phyloP scores from a whole-genome alignment of 495 filamentous ascomycete species.

The Copromyces sp. region DNA sequence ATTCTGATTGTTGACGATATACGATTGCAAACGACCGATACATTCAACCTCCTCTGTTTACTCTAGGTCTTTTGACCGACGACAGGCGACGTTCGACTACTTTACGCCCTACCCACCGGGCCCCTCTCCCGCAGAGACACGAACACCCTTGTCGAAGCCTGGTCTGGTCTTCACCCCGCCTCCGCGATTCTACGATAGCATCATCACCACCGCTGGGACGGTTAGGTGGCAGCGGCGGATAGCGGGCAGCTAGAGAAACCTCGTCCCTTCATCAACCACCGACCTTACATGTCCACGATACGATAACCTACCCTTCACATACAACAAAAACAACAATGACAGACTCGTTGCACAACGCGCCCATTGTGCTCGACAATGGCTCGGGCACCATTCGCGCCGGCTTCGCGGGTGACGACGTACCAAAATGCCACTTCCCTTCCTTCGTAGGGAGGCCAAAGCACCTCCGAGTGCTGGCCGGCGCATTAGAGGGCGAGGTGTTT shows the following conservation, averaged over 20 bases:
- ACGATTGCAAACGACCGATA: background rate
- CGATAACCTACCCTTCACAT: background rate
- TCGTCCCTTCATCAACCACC: background rate
- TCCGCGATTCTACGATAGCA: background rate
- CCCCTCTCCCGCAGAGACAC: background rate
- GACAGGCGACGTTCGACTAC: background rate
- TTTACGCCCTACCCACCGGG: background rate
- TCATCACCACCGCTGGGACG: background rate
- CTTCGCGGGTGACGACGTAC: slow-evolving; percentile 90
- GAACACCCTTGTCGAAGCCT: background rate
- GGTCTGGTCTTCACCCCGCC: background rate
- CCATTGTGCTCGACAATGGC: slow-evolving; percentile 98
- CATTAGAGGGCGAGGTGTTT: slow-evolving; percentile 93
- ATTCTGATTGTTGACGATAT: background rate
- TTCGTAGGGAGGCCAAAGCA: slow-evolving; percentile 97
- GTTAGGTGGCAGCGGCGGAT: background rate
- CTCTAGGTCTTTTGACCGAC: background rate
- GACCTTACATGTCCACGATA: background rate
- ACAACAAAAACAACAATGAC: slow-evolving; percentile 39
- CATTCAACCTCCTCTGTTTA: background rate
- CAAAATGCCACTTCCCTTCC: slow-evolving; percentile 96
- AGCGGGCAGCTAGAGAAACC: background rate
- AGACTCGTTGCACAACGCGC: slow-evolving; percentile 88
- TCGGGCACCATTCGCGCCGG: slow-evolving; percentile 95
- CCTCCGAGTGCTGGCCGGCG: slow-evolving; percentile 87